Percentiles rank a stretch among this genome's conserved stretches.
Conservation (phyloP, 768 basidiomycete species). For the Amanita fuliginea region DNA sequence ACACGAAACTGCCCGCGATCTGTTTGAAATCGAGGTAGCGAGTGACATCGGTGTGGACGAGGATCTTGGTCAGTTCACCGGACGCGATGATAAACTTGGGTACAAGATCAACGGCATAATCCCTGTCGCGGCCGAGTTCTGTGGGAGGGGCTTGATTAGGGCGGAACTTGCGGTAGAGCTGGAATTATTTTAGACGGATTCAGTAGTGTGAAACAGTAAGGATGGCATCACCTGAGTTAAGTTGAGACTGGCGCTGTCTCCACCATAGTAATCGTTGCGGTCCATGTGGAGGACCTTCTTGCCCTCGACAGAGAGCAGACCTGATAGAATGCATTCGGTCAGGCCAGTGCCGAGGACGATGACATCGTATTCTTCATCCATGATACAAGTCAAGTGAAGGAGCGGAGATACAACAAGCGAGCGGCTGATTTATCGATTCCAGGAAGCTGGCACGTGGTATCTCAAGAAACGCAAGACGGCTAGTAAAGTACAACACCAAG, state of each 20-base stretch:
- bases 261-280: conserved; percentile 98
- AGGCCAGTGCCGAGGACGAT: conserved; percentile 93
- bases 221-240: conserved; percentile 71
- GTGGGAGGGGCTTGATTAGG: conserved; percentile 62
- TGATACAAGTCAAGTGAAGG: conserved; percentile 22
- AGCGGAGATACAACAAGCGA: background rate
- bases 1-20: conserved; percentile 97
- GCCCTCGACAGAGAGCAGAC: conserved; percentile 95
- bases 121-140: conserved; percentile 90
- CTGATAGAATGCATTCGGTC: conserved; percentile 97
- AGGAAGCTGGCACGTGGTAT: conserved; percentile 2
- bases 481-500: background rate
- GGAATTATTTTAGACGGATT: conserved; percentile 9
- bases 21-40: conserved; percentile 99
- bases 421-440: conserved; percentile 4
- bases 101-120: conserved; percentile 95
- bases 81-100: conserved; percentile 99
- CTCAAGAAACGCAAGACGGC: background rate
- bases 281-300: conserved; percentile 99
- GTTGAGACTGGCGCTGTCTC: conserved; percentile 94
- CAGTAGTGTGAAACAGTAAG: conserved; percentile 6
- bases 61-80: conserved; percentile 94
- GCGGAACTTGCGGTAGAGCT: conserved; percentile 97
- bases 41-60: conserved; percentile 97
- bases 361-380: conserved; percentile 99